Conservation (phyloP, 768 basidiomycete genomes). For the Rhodotorula kratochvilovae region DNA sequence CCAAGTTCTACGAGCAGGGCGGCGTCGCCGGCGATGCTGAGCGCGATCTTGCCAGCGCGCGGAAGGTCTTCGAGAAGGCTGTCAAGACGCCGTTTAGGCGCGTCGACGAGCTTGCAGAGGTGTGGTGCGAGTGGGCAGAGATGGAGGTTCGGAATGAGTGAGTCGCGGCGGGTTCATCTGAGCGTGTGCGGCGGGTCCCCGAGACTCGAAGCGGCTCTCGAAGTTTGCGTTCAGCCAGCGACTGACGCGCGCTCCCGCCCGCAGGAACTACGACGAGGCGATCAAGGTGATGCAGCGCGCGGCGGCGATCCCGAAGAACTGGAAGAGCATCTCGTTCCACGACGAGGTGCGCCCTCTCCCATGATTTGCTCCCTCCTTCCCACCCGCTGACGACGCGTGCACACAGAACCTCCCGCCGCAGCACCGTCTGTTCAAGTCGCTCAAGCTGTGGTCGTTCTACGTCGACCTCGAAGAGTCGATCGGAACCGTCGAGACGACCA, state of each 20-base stretch:
- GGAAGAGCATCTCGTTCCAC: slow-evolving; percentile 76
- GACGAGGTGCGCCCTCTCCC: slow-evolving; percentile 69
- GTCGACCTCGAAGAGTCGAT: slow-evolving; percentile 96
- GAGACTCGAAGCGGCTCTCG: no score
- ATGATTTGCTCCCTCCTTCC: no score
- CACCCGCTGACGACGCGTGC: background rate
- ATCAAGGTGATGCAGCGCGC: slow-evolving; percentile 96
- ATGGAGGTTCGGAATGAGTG: slow-evolving; percentile 95
- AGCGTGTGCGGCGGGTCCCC: no score
- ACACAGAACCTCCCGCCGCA: slow-evolving; percentile 71
- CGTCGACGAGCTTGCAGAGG: slow-evolving; percentile 96
- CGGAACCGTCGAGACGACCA: slow-evolving; percentile 84
- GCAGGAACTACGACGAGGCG: slow-evolving; percentile 91
- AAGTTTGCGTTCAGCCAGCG: no score
- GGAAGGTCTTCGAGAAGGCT: slow-evolving; percentile 89
- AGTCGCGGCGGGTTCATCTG: no score
- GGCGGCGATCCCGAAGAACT: slow-evolving; percentile 79
- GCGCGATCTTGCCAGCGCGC: slow-evolving; percentile 72
- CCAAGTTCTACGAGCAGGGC: slow-evolving; percentile 95
- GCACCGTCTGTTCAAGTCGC: slow-evolving; percentile 86
- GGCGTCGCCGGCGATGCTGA: slow-evolving; percentile 73
- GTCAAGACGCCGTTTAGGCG: slow-evolving; percentile 84
- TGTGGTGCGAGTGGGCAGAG: slow-evolving; percentile 99
- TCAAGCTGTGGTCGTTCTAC: slow-evolving; percentile 99
- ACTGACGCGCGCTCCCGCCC: background rate